phyloP scores from a whole-genome alignment of 345 rosid species.

The Nephelium lappaceum region DNA sequence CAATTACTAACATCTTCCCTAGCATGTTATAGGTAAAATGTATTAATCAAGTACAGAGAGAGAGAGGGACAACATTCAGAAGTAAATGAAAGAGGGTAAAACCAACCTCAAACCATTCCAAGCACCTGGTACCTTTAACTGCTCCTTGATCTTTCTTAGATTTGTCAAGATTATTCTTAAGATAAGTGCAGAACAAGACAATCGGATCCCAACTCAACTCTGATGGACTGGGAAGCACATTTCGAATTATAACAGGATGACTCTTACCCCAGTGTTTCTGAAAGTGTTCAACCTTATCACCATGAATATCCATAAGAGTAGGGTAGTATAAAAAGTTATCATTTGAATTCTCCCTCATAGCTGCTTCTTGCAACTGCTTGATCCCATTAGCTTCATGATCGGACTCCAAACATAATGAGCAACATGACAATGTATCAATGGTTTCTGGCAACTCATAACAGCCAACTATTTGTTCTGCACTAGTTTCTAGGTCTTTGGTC shows the following conservation, averaged over 20 bases:
- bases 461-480: slow-evolving; percentile 86
- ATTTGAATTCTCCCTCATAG: slow-evolving; percentile 57
- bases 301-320: slow-evolving; percentile 45
- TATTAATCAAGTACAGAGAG: not conserved
- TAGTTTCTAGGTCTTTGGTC: slow-evolving; percentile 71
- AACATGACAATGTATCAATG: slow-evolving; percentile 54
- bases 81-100: not conserved
- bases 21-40: not conserved
- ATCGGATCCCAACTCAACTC: slow-evolving; percentile 86
- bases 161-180: slow-evolving; percentile 51
- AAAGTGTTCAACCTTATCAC: slow-evolving; percentile 81
- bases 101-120: slow-evolving; percentile 96
- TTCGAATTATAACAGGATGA: slow-evolving; percentile 81
- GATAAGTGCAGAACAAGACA: slow-evolving; percentile 82
- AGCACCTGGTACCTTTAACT: slow-evolving; percentile 34
- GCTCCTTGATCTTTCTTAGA: slow-evolving; percentile 39
- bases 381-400: slow-evolving; percentile 45
- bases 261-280: slow-evolving; percentile 96
- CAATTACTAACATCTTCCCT: not conserved
- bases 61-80: not conserved
- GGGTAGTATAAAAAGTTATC: slow-evolving; percentile 79
- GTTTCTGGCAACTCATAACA: slow-evolving; percentile 87
- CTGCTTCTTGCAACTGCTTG: slow-evolving; percentile 67
- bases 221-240: slow-evolving; percentile 58
- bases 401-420: slow-evolving; percentile 61